A percentile compares a stretch with the other conserved stretches of the same genome.
These are phyloP conservation scores for Syzygium syzygioides DNA, from an alignment of 441 rosid genomes.

Conservation along the genomic window DNA sequence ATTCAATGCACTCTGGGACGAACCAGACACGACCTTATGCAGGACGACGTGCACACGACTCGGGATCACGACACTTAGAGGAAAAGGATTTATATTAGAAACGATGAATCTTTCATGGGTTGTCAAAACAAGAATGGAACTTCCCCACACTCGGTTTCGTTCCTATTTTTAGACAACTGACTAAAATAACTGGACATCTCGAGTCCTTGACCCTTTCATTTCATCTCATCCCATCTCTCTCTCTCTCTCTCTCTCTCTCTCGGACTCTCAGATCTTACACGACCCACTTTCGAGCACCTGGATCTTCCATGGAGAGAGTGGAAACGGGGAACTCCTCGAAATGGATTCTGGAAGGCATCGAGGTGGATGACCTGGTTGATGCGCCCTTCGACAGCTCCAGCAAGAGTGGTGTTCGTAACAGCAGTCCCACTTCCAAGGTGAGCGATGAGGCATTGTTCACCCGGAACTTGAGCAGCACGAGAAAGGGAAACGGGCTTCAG, in stretches of 20 bases:
- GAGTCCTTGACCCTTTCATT: background rate
- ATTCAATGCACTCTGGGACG: background rate
- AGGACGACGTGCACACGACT: conserved; percentile 11
- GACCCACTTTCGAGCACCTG: background rate
- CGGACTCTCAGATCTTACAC: background rate
- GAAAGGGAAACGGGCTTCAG: background rate
- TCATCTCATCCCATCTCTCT: background rate
- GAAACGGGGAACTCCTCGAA: background rate
- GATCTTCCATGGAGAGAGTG: background rate
- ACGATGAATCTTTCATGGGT: background rate
- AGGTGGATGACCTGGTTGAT: background rate
- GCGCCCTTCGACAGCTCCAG: background rate
- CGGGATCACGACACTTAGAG: background rate
- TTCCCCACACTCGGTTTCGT: background rate
- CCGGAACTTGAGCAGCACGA: background rate
- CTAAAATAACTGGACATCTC: background rate
- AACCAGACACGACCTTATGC: background rate
- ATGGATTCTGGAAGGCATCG: conserved; percentile 10
- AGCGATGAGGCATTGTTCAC: background rate
- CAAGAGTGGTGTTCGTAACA: background rate
- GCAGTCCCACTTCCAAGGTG: background rate
- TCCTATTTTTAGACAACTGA: background rate
- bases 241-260: background rate
- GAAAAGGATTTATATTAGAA: background rate
- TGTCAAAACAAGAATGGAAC: background rate